A percentile compares a stretch with the other conserved stretches of the same genome.
phyloP scores from a whole-genome alignment of 257 asterid species.

The Thymus quinquecostatus region DNA sequence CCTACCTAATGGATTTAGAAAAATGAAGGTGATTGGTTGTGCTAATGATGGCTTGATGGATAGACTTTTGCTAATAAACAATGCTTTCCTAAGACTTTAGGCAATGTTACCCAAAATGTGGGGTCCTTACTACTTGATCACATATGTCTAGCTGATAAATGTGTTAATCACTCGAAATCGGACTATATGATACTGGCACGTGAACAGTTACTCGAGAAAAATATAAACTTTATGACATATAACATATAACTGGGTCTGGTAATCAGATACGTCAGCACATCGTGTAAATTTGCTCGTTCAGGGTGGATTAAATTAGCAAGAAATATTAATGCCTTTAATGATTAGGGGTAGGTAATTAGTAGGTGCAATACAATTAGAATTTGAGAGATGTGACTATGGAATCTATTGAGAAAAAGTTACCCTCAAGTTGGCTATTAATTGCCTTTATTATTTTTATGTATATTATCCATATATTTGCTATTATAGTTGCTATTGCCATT shows the following conservation, averaged over 20 bases:
- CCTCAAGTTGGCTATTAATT: conserved; percentile 1
- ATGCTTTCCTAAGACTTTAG: conserved; percentile 41
- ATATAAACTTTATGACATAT: neutral
- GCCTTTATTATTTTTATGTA: too few relatives aligned
- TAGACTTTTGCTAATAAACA: conserved; percentile 36
- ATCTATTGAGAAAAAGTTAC: conserved; percentile 24
- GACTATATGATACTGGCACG: neutral
- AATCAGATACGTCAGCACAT: too few relatives aligned
- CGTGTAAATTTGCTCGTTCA: neutral
- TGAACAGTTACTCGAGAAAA: neutral
- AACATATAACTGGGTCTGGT: too few relatives aligned
- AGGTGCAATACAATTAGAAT: conserved; percentile 30
- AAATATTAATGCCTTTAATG: conserved; percentile 32
- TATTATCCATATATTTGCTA: neutral
- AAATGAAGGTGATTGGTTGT: conserved; percentile 24
- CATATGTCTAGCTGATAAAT: neutral
- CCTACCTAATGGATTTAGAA: conserved; percentile 32
- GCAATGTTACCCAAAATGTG: conserved; percentile 38
- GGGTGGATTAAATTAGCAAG: neutral
- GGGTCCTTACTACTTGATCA: conserved; percentile 42
- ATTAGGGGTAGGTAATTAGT: conserved; percentile 39
- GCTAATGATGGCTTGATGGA: conserved; percentile 44
- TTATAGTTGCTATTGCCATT: conserved; percentile 21
- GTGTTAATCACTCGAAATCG: neutral
- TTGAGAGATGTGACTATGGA: conserved; percentile 27